These are phyloP conservation scores for Arthrobotrys iridis DNA, from an alignment of 2,329 filamentous ascomycete genomes.

Conservation along the genomic window DNA sequence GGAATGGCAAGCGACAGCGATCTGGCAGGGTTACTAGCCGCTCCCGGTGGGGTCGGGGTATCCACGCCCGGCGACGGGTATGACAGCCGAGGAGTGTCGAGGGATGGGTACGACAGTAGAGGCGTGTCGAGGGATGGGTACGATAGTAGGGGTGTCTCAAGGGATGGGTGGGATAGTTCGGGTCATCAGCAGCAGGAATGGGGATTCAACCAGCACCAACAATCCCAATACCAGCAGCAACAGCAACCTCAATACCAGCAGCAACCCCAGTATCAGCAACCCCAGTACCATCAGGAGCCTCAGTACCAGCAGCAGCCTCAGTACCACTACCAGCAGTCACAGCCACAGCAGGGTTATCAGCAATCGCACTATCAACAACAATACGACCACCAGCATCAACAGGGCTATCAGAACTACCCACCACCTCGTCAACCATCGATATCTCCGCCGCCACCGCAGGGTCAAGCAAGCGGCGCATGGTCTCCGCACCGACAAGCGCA, in stretches of 20 bases:
- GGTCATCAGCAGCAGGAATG: neutral
- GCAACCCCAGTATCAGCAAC: constrained; percentile 58
- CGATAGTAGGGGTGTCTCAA: constrained; percentile 9
- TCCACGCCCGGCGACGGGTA: constrained; percentile 11
- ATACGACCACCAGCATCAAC: neutral
- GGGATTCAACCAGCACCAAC: neutral
- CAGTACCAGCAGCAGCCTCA: constrained; percentile 61
- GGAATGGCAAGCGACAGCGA: constrained; percentile 40
- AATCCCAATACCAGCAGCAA: constrained; percentile 55
- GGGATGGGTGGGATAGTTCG: neutral
- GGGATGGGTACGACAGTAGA: neutral
- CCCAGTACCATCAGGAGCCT: constrained; percentile 59
- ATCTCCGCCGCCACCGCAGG: constrained; percentile 9
- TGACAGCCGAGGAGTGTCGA: constrained; percentile 15
- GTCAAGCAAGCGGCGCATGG: constrained; percentile 18
- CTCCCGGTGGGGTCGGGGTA: constrained; percentile 10
- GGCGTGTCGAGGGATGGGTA: neutral
- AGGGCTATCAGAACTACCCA: too few relatives aligned
- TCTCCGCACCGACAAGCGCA: neutral
- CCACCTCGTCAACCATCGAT: constrained; percentile 2
- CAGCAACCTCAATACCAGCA: constrained; percentile 60
- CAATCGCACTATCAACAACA: constrained; percentile 9
- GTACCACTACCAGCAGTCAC: constrained; percentile 60
- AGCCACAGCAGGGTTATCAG: constrained; percentile 55
- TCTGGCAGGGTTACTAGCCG: constrained; percentile 20